These are phyloP conservation scores for Corymbia calophylla DNA, from an alignment of 441 rosid species.

Conservation along the genomic window DNA sequence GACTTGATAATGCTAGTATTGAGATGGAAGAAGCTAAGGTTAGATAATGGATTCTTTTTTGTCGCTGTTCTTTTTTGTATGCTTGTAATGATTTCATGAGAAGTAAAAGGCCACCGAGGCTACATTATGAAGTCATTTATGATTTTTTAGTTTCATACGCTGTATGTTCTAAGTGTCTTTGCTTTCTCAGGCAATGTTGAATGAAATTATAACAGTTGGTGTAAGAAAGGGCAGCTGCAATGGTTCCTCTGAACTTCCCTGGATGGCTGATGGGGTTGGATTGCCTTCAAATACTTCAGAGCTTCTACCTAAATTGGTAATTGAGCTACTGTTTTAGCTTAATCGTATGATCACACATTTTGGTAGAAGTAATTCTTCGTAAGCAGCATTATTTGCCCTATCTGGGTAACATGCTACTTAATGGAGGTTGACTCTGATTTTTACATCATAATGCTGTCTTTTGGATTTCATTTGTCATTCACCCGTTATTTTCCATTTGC, in stretches of 20 bases:
- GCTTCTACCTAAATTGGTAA: background rate
- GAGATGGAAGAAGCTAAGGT: slow-evolving; percentile 99
- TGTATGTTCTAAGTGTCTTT: background rate
- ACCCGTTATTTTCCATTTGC: background rate
- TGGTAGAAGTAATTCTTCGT: background rate
- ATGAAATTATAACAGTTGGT: background rate
- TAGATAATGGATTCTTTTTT: background rate
- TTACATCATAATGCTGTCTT: background rate
- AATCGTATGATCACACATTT: background rate
- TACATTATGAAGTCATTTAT: background rate
- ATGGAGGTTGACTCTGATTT: background rate
- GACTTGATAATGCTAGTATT: slow-evolving; percentile 94
- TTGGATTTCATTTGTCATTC: background rate
- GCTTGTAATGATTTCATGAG: background rate
- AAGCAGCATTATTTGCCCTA: background rate
- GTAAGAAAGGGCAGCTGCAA: background rate
- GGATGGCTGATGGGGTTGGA: slow-evolving; percentile 1
- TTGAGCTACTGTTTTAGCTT: background rate
- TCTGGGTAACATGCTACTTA: background rate
- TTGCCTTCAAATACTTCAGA: background rate
- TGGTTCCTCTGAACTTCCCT: background rate
- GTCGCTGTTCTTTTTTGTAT: background rate
- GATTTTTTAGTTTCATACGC: background rate
- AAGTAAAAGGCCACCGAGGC: background rate
- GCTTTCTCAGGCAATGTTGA: background rate